A percentile compares a stretch with the other conserved stretches of the same genome.
phyloP scores from a whole-genome alignment of 2,329 filamentous ascomycete genomes.

The Sclerotinia spermophila region DNA sequence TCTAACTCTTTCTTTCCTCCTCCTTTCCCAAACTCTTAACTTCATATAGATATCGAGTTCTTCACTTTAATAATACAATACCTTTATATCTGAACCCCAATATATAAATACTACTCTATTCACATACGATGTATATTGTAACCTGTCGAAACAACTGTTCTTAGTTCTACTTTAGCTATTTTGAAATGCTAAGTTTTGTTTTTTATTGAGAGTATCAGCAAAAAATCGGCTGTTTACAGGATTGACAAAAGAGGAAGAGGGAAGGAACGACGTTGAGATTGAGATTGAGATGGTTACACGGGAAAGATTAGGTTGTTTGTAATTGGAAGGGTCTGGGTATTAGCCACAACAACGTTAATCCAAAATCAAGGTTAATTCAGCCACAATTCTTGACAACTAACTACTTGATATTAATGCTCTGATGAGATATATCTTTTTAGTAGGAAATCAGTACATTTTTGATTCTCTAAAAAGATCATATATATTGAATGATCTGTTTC shows the following conservation, averaged over 20 bases:
- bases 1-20: not conserved
- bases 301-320: no score
- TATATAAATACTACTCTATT: not conserved
- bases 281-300: no score
- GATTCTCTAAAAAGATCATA: not conserved
- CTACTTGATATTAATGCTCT: not conserved
- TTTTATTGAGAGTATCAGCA: not conserved
- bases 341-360: not conserved
- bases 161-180: not conserved
- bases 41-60: not conserved
- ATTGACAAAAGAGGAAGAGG: not conserved
- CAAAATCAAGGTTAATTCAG: not conserved
- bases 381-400: not conserved
- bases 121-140: not conserved
- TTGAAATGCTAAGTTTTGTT: not conserved
- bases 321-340: no score
- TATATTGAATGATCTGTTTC: not conserved
- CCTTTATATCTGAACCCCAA: not conserved
- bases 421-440: not conserved
- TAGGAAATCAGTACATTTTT: no score
- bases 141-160: not conserved
- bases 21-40: not conserved
- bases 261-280: not conserved
- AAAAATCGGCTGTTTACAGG: not conserved
- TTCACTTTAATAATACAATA: not conserved